Base-by-base conservation (phyloP, 1,284 basidiomycete species). In the Leucoagaricus sp. region DNA sequence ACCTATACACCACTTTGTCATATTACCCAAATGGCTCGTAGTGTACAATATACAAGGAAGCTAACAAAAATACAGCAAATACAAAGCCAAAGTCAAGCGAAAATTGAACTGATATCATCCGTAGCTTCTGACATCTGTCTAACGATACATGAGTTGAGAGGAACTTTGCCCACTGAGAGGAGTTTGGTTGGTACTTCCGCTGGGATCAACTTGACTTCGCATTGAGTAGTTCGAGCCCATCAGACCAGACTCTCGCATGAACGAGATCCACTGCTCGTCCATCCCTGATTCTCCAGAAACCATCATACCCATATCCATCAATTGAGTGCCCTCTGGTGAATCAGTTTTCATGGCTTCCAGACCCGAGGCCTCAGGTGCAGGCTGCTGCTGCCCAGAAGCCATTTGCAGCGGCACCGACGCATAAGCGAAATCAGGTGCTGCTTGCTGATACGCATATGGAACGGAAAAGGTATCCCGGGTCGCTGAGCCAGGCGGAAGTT, bases 181-280 rank as follows among this genome's bases (percentile, higher is more conserved):
- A 28, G 15, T 19, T 23, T 15, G 6, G 7, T 17, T 31, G 15
- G 33, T 7, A 26, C 9, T 53, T 7, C 42, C 42, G 25, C 17
- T 12, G 10, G 34, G 23, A 31, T 48, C 15, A 29, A 31, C 10
- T 33, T 51, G 55, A 36, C 25, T 41, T 19, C 29, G 13, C 19
- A 44, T 19, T 15, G 55, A 53, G 46, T 58, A 54, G 57, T 59
- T 63, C 13, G 48, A 47, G 57, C 53, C 73, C 60, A 83, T 60
- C 48, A 83, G 64, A 23, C 77, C 78, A 5, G 77, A 75, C 52
- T 82, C 79, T 23, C 77, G 75, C 78, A 84, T 82, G 60, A 84
- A 79, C 1, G 73, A 72, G 61, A 74, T 72, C 82, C 82, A 84
- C 60, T 80, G 80, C 53, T 82, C 77, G 58, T 84, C 81, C 58